Evolutionary conservation across 352 stramenopile genomes (phyloP).

Genomic region (Globisporangium okanoganense): DNA sequence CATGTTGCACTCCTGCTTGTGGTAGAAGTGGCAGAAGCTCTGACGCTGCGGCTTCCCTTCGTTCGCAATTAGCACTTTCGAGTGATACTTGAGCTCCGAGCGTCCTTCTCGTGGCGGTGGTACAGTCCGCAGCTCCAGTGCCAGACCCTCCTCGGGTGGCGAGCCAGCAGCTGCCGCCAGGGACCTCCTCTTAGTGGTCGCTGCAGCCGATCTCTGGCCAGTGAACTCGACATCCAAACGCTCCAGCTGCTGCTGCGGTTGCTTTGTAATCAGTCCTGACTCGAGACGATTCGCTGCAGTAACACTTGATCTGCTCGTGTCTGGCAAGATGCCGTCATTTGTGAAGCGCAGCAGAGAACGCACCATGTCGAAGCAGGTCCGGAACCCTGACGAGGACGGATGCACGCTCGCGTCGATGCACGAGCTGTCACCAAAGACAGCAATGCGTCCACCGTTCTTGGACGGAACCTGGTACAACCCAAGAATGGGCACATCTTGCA

Average conservation of each 20-base stretch:
- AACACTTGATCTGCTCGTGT: not conserved
- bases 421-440: constrained; percentile 70
- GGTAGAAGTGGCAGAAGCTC: constrained; percentile 69
- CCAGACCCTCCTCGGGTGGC: constrained; percentile 14
- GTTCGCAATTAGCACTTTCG: constrained; percentile 55
- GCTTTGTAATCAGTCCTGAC: constrained; percentile 1
- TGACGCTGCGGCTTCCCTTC: constrained; percentile 29
- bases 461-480: constrained; percentile 66
- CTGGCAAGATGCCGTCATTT: constrained; percentile 35
- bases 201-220: constrained; percentile 8
- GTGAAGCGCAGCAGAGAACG: constrained; percentile 52
- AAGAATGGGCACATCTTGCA: constrained; percentile 46
- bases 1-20: constrained; percentile 45
- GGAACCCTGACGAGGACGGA: constrained; percentile 27
- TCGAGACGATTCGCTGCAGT: not conserved
- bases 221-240: constrained; percentile 35
- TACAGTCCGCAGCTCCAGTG: constrained; percentile 20
- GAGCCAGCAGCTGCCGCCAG: not conserved
- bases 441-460: constrained; percentile 56
- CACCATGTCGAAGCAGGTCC: constrained; percentile 65
- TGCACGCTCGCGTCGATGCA: constrained; percentile 69
- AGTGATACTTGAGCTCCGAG: constrained; percentile 41
- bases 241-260: constrained; percentile 16
- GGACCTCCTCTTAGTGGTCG: not conserved
- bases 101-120: constrained; percentile 18